These are phyloP conservation scores for Inga laurina DNA, from an alignment of 306 rosid species.

Conservation along the genomic window DNA sequence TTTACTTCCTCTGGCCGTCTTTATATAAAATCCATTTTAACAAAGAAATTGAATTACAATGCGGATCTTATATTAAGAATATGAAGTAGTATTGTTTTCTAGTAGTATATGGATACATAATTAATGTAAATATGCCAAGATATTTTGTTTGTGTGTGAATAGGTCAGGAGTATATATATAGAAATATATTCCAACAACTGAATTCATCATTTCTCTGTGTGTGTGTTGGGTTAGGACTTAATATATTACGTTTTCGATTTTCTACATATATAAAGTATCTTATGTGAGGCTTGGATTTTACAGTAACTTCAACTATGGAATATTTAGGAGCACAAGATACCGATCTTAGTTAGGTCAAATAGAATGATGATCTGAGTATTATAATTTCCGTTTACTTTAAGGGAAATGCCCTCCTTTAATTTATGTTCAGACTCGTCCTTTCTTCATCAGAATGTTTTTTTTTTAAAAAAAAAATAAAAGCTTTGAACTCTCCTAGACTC, in stretches of 20 bases:
- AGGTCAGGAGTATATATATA: too few relatives aligned
- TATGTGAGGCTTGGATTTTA: not conserved
- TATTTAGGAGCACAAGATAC: not conserved
- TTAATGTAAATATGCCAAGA: not conserved
- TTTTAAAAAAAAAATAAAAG: too few relatives aligned
- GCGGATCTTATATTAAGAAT: too few relatives aligned
- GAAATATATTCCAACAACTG: too few relatives aligned
- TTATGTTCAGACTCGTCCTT: too few relatives aligned
- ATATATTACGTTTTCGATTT: not conserved
- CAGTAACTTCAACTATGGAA: not conserved
- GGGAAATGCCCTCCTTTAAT: too few relatives aligned
- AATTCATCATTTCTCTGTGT: too few relatives aligned
- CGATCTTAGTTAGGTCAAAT: not conserved
- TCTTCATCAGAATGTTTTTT: too few relatives aligned
- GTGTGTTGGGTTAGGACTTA: not conserved
- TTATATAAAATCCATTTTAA: too few relatives aligned
- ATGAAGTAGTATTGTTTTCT: not conserved
- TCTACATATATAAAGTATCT: not conserved
- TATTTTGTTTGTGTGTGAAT: too few relatives aligned
- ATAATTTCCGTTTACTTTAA: not conserved
- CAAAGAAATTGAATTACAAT: too few relatives aligned
- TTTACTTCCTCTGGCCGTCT: not conserved
- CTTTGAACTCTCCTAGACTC: too few relatives aligned
- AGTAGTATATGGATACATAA: not conserved
- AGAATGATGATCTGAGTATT: not conserved